A percentile compares a stretch with the other conserved stretches of the same genome.
These are phyloP conservation scores for Litsea cubeba DNA, from an alignment of 164 flowering plant species.

Conservation along the genomic window DNA sequence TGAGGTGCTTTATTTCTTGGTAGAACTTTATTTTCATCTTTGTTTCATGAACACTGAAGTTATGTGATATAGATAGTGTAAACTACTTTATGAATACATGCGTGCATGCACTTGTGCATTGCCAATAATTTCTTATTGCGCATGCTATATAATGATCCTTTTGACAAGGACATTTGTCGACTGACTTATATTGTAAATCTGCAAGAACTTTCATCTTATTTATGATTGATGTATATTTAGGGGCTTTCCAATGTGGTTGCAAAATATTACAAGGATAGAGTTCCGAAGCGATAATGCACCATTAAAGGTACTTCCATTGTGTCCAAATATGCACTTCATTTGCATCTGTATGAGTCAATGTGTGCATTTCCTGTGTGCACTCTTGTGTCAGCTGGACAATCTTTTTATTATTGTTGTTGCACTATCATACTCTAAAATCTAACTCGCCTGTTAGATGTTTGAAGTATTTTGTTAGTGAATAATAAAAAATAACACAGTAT, in stretches of 20 bases:
- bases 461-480: too few relatives aligned
- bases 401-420: too few relatives aligned
- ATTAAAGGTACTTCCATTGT: constrained; percentile 58
- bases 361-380: background rate
- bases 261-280: constrained; percentile 83
- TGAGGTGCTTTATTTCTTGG: too few relatives aligned
- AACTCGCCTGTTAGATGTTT: too few relatives aligned
- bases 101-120: background rate
- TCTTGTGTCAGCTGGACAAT: too few relatives aligned
- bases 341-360: background rate
- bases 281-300: constrained; percentile 86
- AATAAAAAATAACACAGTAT: too few relatives aligned
- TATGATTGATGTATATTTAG: constrained; percentile 31
- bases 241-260: constrained; percentile 96
- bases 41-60: too few relatives aligned
- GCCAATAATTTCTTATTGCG: background rate
- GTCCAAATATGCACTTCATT: background rate
- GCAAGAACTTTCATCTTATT: constrained; percentile 7
- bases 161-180: background rate
- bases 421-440: too few relatives aligned
- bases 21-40: too few relatives aligned
- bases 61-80: too few relatives aligned
- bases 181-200: background rate
- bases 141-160: background rate
- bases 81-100: too few relatives aligned